Percentiles rank a stretch among this genome's conserved stretches.
Evolutionary conservation across 2,329 filamentous ascomycete species (phyloP).

Genomic region (Aspergillus luchuensis): DNA sequence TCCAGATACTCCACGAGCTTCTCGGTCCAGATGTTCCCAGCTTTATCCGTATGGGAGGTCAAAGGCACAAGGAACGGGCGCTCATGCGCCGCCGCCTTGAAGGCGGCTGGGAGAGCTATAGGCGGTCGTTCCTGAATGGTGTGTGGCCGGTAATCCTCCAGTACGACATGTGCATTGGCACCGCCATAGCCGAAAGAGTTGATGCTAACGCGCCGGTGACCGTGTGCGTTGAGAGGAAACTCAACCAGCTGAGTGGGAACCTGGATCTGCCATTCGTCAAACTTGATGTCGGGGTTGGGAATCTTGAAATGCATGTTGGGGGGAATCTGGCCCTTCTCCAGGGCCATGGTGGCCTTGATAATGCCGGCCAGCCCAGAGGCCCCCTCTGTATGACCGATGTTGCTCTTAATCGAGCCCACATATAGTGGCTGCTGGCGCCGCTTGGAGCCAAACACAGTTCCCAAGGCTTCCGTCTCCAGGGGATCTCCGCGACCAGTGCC

Average conservation of each 20-base stretch:
- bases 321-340: slow-evolving; percentile 32
- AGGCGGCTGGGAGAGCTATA: not conserved
- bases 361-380: slow-evolving; percentile 31
- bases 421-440: slow-evolving; percentile 11
- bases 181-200: not conserved
- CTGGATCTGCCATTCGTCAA: slow-evolving; percentile 20
- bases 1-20: not conserved
- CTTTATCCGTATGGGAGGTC: not conserved
- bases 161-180: not conserved
- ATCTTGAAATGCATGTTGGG: slow-evolving; percentile 29
- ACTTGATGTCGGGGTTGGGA: slow-evolving; percentile 26
- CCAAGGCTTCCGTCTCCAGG: slow-evolving; percentile 26
- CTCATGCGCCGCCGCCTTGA: not conserved
- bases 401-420: slow-evolving; percentile 32
- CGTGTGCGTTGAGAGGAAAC: slow-evolving; percentile 22
- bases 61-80: not conserved
- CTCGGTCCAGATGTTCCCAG: not conserved
- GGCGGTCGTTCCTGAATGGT: not conserved
- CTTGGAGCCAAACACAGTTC: slow-evolving; percentile 20
- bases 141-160: not conserved
- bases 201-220: not conserved
- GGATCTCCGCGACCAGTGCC: slow-evolving; percentile 37
- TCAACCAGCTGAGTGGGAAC: slow-evolving; percentile 13
- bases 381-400: slow-evolving; percentile 32
- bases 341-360: slow-evolving; percentile 28